These are phyloP conservation scores for Artemisia annua DNA, from an alignment of 129 eudicot species.

Conservation along the genomic window DNA sequence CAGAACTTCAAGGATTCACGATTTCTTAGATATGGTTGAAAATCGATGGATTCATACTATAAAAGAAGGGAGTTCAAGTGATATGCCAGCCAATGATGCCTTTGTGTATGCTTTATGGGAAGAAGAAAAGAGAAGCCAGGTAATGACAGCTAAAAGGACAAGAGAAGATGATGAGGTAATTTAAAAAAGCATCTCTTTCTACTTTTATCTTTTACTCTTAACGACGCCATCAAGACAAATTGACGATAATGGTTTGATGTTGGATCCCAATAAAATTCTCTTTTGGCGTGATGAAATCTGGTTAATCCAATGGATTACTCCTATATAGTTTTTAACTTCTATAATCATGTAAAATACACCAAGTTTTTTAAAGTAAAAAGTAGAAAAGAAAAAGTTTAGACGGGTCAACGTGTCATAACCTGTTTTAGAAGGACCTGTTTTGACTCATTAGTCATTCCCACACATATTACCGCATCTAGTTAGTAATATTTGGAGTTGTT, in stretches of 20 bases:
- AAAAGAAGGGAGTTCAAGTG: conserved; percentile 35
- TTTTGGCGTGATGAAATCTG: background rate
- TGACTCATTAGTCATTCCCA: background rate
- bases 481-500: background rate
- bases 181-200: background rate
- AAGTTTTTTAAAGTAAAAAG: background rate
- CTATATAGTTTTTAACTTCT: background rate
- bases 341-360: background rate
- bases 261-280: background rate
- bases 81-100: conserved; percentile 31
- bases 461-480: too few relatives aligned
- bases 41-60: conserved; percentile 40
- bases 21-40: conserved; percentile 49
- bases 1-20: conserved; percentile 32
- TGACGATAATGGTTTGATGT: conserved; percentile 4
- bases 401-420: background rate
- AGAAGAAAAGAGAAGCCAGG: conserved; percentile 58
- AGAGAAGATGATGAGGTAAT: conserved; percentile 88
- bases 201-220: background rate
- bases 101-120: conserved; percentile 79
- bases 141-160: conserved; percentile 44
- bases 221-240: background rate
- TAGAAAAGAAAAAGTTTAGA: background rate
- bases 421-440: background rate
- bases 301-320: too few relatives aligned